These are phyloP conservation scores for Coemansia sp. DNA, from an alignment of 192 early-diverging fungal species.

Conservation along the genomic window DNA sequence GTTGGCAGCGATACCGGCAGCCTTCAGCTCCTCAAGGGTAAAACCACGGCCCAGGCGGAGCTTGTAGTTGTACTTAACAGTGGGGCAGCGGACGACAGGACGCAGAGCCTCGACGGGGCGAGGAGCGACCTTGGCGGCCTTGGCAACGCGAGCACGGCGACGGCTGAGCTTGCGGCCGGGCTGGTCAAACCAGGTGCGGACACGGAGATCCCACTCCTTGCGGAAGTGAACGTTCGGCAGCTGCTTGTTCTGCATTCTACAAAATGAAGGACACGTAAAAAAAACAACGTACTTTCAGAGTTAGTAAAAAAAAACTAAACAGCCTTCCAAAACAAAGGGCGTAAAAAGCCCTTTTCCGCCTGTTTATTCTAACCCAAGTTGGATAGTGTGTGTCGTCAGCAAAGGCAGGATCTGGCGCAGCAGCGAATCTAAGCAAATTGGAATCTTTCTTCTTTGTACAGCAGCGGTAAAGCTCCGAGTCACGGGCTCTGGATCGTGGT, in stretches of 20 bases:
- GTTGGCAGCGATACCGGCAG: conserved; percentile 89
- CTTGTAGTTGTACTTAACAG: conserved; percentile 98
- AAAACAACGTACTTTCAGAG: not conserved
- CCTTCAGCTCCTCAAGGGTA: conserved; percentile 98
- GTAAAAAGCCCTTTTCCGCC: no score
- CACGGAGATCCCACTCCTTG: conserved; percentile 96
- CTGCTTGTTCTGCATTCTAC: conserved; percentile 89
- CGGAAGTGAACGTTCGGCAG: conserved; percentile 95
- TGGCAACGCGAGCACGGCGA: conserved; percentile 82
- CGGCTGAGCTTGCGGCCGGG: conserved; percentile 92
- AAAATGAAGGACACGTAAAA: not conserved
- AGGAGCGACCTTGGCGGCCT: conserved; percentile 95
- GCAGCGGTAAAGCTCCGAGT: no score
- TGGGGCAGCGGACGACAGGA: conserved; percentile 94
- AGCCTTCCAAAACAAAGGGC: no score
- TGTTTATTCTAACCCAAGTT: no score
- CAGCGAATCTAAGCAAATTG: no score
- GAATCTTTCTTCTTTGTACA: no score
- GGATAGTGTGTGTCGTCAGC: no score
- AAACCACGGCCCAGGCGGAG: conserved; percentile 95
- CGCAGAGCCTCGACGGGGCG: conserved; percentile 95
- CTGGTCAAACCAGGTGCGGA: conserved; percentile 99
- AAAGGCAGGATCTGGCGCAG: no score
- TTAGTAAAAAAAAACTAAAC: not conserved
- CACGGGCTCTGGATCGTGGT: no score